Evolutionary conservation across 352 stramenopile species (phyloP).

Genomic region (Globisporangium mamillatum): DNA sequence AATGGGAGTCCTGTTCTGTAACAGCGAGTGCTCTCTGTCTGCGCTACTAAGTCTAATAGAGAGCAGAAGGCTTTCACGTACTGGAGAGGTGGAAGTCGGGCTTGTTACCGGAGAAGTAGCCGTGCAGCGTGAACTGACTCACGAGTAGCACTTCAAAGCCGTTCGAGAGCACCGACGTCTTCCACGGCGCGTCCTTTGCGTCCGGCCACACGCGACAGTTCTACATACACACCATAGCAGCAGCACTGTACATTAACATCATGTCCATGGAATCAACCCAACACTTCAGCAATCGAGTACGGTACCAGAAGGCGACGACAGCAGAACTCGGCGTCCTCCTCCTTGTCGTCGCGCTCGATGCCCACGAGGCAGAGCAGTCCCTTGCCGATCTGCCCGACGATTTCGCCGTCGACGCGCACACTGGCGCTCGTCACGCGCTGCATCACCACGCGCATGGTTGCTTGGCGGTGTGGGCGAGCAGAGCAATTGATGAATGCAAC

Average conservation of each 20-base stretch:
- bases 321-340: conserved; percentile 81
- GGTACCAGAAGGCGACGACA: conserved; percentile 70
- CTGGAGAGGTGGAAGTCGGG: conserved; percentile 85
- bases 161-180: conserved; percentile 58
- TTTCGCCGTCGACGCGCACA: conserved; percentile 72
- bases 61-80: conserved; percentile 22
- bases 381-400: conserved; percentile 73
- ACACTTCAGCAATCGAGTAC: background rate
- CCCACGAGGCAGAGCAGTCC: conserved; percentile 80
- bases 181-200: conserved; percentile 51
- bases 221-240: conserved; percentile 21
- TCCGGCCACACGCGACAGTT: conserved; percentile 82
- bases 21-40: too few relatives aligned
- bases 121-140: conserved; percentile 86
- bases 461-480: background rate
- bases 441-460: conserved; percentile 70
- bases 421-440: conserved; percentile 79
- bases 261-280: background rate
- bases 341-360: conserved; percentile 71
- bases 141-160: conserved; percentile 81
- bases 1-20: too few relatives aligned
- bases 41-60: too few relatives aligned
- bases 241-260: background rate
- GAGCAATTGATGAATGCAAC: background rate
- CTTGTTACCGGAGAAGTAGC: conserved; percentile 82